Base-by-base conservation (phyloP, 2,329 filamentous ascomycete species). In the Raffaelea arxii region DNA sequence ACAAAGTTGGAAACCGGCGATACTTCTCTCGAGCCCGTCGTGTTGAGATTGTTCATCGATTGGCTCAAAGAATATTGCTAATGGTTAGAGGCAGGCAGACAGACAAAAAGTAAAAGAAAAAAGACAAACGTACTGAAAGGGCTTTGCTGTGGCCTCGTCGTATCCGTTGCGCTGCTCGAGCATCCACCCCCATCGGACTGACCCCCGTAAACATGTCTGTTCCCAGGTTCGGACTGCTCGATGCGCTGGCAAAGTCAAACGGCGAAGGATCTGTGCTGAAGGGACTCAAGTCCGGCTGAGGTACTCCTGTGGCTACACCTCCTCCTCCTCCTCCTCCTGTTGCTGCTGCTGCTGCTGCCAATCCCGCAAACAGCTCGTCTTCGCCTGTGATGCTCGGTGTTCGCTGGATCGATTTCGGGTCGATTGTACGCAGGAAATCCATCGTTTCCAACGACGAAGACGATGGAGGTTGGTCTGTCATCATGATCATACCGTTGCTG, bases 201-300 rank as follows among this genome's bases (percentile, higher is more conserved):
- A n/a, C n/a, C n/a, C n/a, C n/a, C n/a, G n/a, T n/a, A n/a, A 36
- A 36, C 7, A 36, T 36, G 14, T 36, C 14, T n/a, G 32, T n/a
- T 6, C 14, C 19, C 14, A 56, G 65, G 47, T 67, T 70, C 6
- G 78, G 76, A 50, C 76, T 82, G 53, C 71, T 78, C 2, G 75
- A 72, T 9, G 72, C 72, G 54, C 75, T 77, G 16, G 74, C 71
- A 56, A 82, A 80, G 52, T 78, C 73, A 3, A 51, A 30, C 7
- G 50, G 47, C 10, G 52, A 54, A 6, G 45, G 48, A 6, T 42
- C 47, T 27, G 44, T 42, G 35, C 51, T 53, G 23, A 51, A 49
- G 3, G 52, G 51, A 12, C 51, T 54, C 19, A 49, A 18, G 23
- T 48, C 49, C n/a, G n/a, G n/a, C n/a, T n/a, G n/a, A n/a, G n/a